Conservation (phyloP, 805 yeast genomes). For the Priceomyces melissophilus region DNA sequence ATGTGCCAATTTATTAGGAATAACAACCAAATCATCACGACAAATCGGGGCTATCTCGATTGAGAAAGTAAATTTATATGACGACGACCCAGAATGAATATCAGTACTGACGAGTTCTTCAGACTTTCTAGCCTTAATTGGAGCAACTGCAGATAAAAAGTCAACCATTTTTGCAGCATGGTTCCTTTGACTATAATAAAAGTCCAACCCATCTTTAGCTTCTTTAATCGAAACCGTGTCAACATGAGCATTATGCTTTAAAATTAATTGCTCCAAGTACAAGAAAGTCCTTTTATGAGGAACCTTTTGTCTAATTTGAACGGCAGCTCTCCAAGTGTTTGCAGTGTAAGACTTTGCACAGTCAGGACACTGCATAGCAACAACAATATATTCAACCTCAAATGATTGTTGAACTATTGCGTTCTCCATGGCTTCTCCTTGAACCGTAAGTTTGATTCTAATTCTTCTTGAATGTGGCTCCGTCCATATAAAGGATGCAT, state of each 20-base stretch:
- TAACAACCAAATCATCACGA: constrained; percentile 90
- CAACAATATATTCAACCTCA: constrained; percentile 89
- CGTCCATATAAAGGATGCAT: constrained; percentile 97
- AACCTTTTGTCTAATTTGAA: constrained; percentile 96
- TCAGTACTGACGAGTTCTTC: constrained; percentile 90
- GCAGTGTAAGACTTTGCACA: constrained; percentile 97
- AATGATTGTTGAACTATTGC: constrained; percentile 91
- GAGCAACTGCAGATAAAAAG: constrained; percentile 80
- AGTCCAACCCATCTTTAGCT: constrained; percentile 90
- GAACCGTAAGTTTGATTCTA: constrained; percentile 86
- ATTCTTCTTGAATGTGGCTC: constrained; percentile 98
- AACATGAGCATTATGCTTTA: constrained; percentile 88
- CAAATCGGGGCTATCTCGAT: constrained; percentile 95
- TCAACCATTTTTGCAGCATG: constrained; percentile 95
- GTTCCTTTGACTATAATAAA: constrained; percentile 81
- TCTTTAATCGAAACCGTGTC: constrained; percentile 94
- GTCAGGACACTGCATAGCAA: constrained; percentile 97
- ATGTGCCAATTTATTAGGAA: constrained; percentile 84
- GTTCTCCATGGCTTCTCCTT: constrained; percentile 92
- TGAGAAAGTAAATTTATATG: constrained; percentile 87
- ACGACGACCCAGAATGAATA: constrained; percentile 83
- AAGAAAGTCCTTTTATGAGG: constrained; percentile 94
- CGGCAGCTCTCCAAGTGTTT: constrained; percentile 97
- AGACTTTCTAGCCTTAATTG: constrained; percentile 76
- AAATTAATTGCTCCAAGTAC: constrained; percentile 90